phyloP scores from a whole-genome alignment of 139 green algal species.

The Axilococcus clingmanii region DNA sequence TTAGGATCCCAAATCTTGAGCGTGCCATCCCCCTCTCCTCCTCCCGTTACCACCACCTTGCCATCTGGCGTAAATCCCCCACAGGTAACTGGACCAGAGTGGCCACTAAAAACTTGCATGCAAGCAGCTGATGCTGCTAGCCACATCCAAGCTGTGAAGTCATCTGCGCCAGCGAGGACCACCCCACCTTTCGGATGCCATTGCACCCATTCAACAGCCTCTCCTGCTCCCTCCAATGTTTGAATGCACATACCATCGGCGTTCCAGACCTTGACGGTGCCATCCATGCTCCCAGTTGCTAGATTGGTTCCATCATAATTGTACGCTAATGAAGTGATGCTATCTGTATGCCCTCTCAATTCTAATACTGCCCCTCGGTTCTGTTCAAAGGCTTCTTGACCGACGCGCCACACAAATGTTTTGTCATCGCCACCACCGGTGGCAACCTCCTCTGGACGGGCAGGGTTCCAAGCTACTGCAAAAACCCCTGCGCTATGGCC shows the following conservation, averaged over 20 bases:
- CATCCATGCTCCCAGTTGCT: constrained; percentile 80
- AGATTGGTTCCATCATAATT: constrained; percentile 56
- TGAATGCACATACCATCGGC: constrained; percentile 33
- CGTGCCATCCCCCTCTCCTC: constrained; percentile 63
- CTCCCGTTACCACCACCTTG: constrained; percentile 67
- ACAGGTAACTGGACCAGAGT: constrained; percentile 67
- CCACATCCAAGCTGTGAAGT: constrained; percentile 96
- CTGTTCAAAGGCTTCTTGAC: constrained; percentile 49
- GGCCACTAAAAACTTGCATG: constrained; percentile 89
- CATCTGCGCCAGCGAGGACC: constrained; percentile 79
- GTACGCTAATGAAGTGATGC: constrained; percentile 65
- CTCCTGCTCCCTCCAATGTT: constrained; percentile 68
- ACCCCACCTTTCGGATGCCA: constrained; percentile 91
- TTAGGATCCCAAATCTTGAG: constrained; percentile 78
- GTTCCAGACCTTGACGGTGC: constrained; percentile 62
- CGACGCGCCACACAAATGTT: constrained; percentile 65
- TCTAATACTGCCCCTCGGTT: constrained; percentile 43
- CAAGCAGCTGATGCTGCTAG: constrained; percentile 63
- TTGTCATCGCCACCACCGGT: constrained; percentile 68
- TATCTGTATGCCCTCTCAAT: constrained; percentile 77
- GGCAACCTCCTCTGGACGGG: constrained; percentile 50
- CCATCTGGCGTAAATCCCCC: constrained; percentile 86
- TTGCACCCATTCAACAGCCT: constrained; percentile 73
- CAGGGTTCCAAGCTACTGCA: constrained; percentile 60
- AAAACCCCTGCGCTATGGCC: constrained; percentile 64